phyloP scores from a whole-genome alignment of 441 rosid genomes.

The Dalechampia spathulata region DNA sequence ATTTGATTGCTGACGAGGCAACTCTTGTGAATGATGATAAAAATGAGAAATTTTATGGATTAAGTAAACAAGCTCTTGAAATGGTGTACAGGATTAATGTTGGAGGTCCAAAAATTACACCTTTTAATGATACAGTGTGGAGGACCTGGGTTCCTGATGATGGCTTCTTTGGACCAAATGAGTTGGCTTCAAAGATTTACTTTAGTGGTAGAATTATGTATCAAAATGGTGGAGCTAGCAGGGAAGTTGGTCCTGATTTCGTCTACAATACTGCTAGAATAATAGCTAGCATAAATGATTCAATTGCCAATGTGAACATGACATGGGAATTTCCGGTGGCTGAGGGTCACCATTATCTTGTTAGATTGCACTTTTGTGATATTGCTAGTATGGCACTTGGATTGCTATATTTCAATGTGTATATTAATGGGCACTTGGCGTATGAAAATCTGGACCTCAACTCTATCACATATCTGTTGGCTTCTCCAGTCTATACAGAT shows the following conservation, averaged over 20 bases:
- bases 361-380: constrained; percentile 77
- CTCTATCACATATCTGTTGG: constrained; percentile 26
- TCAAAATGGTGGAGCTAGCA: constrained; percentile 58
- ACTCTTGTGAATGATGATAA: constrained; percentile 30
- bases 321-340: constrained; percentile 62
- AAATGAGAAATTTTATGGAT: constrained; percentile 32
- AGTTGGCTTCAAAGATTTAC: constrained; percentile 29
- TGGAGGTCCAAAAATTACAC: constrained; percentile 71
- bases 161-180: constrained; percentile 35
- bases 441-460: constrained; percentile 51
- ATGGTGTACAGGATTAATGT: constrained; percentile 47
- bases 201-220: constrained; percentile 56
- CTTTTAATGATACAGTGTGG: constrained; percentile 75
- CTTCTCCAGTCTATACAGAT: constrained; percentile 65
- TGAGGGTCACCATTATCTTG: constrained; percentile 44
- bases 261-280: constrained; percentile 63
- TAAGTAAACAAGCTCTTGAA: constrained; percentile 50
- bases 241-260: constrained; percentile 74
- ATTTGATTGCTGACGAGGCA: constrained; percentile 60
- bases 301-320: constrained; percentile 41
- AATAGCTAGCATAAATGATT: constrained; percentile 36
- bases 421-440: constrained; percentile 42
- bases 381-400: constrained; percentile 60
- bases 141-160: constrained; percentile 80
- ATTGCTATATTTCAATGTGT: constrained; percentile 41